Conservation (phyloP, 108 stramenopile genomes). For the Cyclotella kingstonii region DNA sequence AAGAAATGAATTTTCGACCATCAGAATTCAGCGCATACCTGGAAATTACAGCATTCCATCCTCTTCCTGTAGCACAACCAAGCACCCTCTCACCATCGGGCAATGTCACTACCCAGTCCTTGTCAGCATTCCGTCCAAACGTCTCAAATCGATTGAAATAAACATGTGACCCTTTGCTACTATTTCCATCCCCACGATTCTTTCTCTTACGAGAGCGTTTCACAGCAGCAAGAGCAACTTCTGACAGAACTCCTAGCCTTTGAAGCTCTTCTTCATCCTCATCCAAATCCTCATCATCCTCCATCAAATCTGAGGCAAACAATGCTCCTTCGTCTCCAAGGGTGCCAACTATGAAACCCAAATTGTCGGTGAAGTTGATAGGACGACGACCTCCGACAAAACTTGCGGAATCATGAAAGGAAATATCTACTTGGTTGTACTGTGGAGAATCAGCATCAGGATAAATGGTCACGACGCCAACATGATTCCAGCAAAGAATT, state of each 20-base stretch:
- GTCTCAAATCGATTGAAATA: constrained; percentile 85
- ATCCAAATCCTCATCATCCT: constrained; percentile 62
- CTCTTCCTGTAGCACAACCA: constrained; percentile 72
- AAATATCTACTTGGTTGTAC: constrained; percentile 61
- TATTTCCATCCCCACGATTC: constrained; percentile 20
- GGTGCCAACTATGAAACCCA: constrained; percentile 75
- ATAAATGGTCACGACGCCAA: constrained; percentile 61
- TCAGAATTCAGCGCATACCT: constrained; percentile 22
- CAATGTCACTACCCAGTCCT: constrained; percentile 79
- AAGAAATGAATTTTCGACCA: not conserved
- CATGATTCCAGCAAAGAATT: constrained; percentile 86
- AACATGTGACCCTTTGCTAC: constrained; percentile 59
- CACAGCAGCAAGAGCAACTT: constrained; percentile 47
- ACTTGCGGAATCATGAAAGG: constrained; percentile 69
- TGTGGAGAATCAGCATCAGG: constrained; percentile 47
- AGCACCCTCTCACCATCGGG: constrained; percentile 76
- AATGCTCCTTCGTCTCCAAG: constrained; percentile 80
- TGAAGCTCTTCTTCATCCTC: constrained; percentile 40
- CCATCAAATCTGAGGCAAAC: constrained; percentile 70
- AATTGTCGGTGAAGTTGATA: constrained; percentile 70
- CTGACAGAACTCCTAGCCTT: constrained; percentile 41
- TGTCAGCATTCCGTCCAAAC: constrained; percentile 58
- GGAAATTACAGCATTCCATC: constrained; percentile 77
- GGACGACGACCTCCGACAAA: constrained; percentile 42
- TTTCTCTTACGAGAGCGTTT: constrained; percentile 35